Evolutionary conservation across 2,329 filamentous ascomycete species (phyloP).

Genomic region (Colletotrichum navitas): DNA sequence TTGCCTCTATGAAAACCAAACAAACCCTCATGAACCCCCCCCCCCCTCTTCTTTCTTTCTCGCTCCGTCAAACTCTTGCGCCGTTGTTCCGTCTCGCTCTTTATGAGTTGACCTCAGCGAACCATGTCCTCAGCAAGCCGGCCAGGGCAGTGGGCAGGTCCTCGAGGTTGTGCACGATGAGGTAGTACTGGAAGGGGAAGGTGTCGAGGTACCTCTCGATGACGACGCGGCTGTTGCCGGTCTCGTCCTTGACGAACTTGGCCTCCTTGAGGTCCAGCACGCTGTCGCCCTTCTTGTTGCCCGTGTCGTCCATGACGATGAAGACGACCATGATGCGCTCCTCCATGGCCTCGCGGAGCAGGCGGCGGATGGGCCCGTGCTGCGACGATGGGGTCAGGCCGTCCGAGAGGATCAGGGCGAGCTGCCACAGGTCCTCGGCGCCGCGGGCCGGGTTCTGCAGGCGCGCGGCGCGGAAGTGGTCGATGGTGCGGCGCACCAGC

Average conservation of each 20-base stretch:
- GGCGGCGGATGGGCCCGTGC: slow-evolving; percentile 83
- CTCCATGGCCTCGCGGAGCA: slow-evolving; percentile 89
- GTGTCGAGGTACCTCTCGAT: slow-evolving; percentile 94
- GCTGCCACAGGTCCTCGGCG: slow-evolving; percentile 87
- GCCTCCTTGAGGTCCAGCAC: slow-evolving; percentile 93
- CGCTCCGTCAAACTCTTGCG: not conserved
- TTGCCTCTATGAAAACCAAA: not conserved
- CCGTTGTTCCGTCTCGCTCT: not conserved
- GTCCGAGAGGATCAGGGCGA: slow-evolving; percentile 93
- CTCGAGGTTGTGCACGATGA: slow-evolving; percentile 91
- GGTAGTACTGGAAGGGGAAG: slow-evolving; percentile 97
- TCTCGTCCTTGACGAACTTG: slow-evolving; percentile 77
- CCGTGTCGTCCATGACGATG: slow-evolving; percentile 85
- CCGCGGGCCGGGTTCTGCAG: slow-evolving; percentile 65
- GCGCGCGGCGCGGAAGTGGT: slow-evolving; percentile 83
- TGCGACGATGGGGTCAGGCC: slow-evolving; percentile 87
- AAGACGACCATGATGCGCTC: slow-evolving; percentile 99
- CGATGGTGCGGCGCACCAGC: slow-evolving; percentile 82
- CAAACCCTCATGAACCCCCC: not conserved
- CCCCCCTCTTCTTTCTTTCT: not conserved
- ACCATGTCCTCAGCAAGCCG: slow-evolving; percentile 93
- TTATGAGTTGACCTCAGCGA: slow-evolving; percentile 75
- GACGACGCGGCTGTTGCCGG: slow-evolving; percentile 75
- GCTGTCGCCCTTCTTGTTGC: slow-evolving; percentile 65
- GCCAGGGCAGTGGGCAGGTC: slow-evolving; percentile 92